phyloP scores from a whole-genome alignment of 345 rosid species.

The Capsella bursapastoris region DNA sequence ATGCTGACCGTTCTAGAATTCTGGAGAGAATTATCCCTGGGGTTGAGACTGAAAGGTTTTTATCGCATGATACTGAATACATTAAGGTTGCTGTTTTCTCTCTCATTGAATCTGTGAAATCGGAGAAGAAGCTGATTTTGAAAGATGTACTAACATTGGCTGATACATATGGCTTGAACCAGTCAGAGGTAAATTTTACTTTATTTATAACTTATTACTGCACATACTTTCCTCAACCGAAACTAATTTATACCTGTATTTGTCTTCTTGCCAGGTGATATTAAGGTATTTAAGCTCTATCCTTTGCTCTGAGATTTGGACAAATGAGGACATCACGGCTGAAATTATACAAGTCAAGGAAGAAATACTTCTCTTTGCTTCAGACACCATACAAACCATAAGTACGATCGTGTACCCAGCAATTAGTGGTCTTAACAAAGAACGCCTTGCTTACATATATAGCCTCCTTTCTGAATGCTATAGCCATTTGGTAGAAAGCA shows the following conservation, averaged over 20 bases:
- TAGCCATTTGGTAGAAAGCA: conserved; percentile 56
- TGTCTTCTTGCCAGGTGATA: conserved; percentile 61
- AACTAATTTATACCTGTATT: conserved; percentile 15
- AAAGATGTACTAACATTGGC: conserved; percentile 68
- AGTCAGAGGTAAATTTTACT: conserved; percentile 57
- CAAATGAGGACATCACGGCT: conserved; percentile 72
- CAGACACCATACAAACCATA: conserved; percentile 66
- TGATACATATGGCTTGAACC: conserved; percentile 65
- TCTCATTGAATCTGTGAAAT: conserved; percentile 67
- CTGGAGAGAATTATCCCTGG: conserved; percentile 87
- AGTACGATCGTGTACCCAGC: conserved; percentile 71
- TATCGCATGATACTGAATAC: conserved; percentile 74
- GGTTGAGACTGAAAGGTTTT: conserved; percentile 78
- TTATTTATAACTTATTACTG: conserved; percentile 9
- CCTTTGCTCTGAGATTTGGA: conserved; percentile 81
- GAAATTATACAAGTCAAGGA: conserved; percentile 70
- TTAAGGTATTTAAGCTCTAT: conserved; percentile 63
- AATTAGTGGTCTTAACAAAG: conserved; percentile 81
- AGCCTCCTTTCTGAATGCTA: conserved; percentile 84
- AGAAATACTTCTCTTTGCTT: conserved; percentile 65
- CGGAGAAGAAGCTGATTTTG: conserved; percentile 77
- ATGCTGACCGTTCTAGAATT: conserved; percentile 78
- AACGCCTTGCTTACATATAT: conserved; percentile 73
- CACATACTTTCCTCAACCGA: conserved; percentile 10
- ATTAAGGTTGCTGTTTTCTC: conserved; percentile 61